phyloP scores from a whole-genome alignment of 345 rosid species.

The Carallia brachiata region DNA sequence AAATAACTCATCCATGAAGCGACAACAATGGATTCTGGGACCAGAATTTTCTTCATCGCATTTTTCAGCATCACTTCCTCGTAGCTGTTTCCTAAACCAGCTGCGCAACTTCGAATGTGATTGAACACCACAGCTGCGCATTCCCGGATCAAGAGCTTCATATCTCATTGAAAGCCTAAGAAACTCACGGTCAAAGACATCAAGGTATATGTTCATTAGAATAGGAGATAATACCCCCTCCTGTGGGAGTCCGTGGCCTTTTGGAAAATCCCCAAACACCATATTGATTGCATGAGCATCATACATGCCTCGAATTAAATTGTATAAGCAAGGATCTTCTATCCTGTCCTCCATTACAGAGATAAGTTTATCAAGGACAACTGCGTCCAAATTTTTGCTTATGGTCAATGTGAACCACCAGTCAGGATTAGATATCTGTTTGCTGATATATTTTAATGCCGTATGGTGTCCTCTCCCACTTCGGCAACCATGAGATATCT shows the following conservation, averaged over 20 bases:
- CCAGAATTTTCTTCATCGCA: constrained; percentile 25
- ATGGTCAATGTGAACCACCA: constrained; percentile 80
- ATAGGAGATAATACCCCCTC: constrained; percentile 84
- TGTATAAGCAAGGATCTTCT: constrained; percentile 48
- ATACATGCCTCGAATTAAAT: constrained; percentile 60
- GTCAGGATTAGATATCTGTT: constrained; percentile 53
- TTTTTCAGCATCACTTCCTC: constrained; percentile 36
- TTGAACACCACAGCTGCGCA: constrained; percentile 25
- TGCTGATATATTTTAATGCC: constrained; percentile 68
- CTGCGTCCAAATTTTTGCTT: constrained; percentile 50
- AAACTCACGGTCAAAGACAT: constrained; percentile 63
- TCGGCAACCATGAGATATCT: constrained; percentile 89
- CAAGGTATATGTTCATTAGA: constrained; percentile 79
- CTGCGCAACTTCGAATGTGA: constrained; percentile 59
- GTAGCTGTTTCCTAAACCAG: constrained; percentile 82
- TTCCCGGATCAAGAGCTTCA: constrained; percentile 59
- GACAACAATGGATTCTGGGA: constrained; percentile 61
- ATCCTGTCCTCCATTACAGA: constrained; percentile 62
- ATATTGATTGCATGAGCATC: constrained; percentile 66
- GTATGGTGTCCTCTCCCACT: constrained; percentile 72
- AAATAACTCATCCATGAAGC: constrained; percentile 82
- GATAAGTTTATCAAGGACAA: constrained; percentile 49
- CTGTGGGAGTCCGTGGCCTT: constrained; percentile 96
- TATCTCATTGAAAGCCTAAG: constrained; percentile 69
- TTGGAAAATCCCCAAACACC: constrained; percentile 88